phyloP scores from a whole-genome alignment of 2,329 filamentous ascomycete genomes.

The Exophiala spinifera region DNA sequence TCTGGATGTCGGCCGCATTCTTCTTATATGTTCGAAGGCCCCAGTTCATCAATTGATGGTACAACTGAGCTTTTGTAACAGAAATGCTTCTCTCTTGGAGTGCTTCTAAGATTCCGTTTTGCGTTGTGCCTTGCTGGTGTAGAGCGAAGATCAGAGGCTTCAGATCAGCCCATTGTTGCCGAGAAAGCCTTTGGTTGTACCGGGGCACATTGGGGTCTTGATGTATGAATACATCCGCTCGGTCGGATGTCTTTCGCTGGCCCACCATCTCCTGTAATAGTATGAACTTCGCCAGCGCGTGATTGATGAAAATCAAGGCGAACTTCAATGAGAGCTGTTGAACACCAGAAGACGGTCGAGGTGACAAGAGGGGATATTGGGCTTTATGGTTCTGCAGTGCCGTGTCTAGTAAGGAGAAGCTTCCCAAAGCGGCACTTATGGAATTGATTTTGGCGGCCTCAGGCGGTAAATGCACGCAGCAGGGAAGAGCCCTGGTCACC shows the following conservation, averaged over 20 bases:
- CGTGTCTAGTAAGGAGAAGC: too few relatives aligned
- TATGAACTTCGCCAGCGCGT: too few relatives aligned
- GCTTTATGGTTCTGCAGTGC: too few relatives aligned
- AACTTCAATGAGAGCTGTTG: too few relatives aligned
- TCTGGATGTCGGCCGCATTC: too few relatives aligned
- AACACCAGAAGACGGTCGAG: too few relatives aligned
- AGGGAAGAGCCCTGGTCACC: background rate
- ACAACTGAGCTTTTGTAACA: constrained; percentile 3
- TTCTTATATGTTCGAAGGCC: background rate
- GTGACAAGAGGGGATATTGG: too few relatives aligned
- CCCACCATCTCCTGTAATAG: too few relatives aligned
- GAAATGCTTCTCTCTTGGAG: background rate
- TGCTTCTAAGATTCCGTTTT: constrained; percentile 6
- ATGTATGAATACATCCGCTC: background rate
- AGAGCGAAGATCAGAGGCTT: constrained; percentile 4
- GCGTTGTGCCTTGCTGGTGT: constrained; percentile 1
- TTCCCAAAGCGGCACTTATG: too few relatives aligned
- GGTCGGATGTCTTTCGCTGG: too few relatives aligned
- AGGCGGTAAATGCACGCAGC: background rate
- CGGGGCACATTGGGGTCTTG: constrained; percentile 12
- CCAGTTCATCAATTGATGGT: constrained; percentile 3
- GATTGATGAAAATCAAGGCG: too few relatives aligned
- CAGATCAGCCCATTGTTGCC: constrained; percentile 14
- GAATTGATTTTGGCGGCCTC: too few relatives aligned
- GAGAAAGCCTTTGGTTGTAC: constrained; percentile 16